These are phyloP conservation scores for Aspergillus pseudonomiae DNA, from an alignment of 2,329 filamentous ascomycete genomes.

Conservation along the genomic window DNA sequence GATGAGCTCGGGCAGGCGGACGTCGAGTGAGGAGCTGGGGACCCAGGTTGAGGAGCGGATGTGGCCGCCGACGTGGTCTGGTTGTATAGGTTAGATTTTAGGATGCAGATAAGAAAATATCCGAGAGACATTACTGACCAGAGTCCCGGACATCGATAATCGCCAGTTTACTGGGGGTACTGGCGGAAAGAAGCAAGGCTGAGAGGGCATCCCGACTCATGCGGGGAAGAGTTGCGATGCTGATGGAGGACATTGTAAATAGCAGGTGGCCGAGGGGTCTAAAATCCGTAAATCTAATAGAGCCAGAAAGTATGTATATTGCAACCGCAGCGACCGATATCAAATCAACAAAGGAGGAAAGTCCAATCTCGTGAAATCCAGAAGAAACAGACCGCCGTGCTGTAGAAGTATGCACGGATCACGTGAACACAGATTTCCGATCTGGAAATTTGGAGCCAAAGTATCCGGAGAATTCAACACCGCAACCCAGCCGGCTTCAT, in stretches of 20 bases:
- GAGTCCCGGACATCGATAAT: constrained; percentile 89
- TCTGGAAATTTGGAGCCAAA: constrained; percentile 13
- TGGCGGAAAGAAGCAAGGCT: constrained; percentile 60
- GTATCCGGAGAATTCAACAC: constrained; percentile 8
- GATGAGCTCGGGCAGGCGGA: constrained; percentile 78
- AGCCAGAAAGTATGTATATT: not conserved
- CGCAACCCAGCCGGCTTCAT: not conserved
- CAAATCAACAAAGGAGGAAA: not conserved
- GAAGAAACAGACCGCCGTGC: not conserved
- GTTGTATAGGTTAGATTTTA: not conserved
- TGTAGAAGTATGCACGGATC: constrained; percentile 6
- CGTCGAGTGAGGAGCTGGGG: constrained; percentile 73
- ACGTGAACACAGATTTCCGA: constrained; percentile 20
- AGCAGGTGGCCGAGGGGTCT: no score
- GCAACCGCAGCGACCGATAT: not conserved
- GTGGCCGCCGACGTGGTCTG: constrained; percentile 89
- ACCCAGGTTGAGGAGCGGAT: constrained; percentile 77
- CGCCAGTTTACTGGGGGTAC: constrained; percentile 57
- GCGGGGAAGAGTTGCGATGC: constrained; percentile 65
- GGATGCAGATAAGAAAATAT: not conserved
- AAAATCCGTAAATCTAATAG: not conserved
- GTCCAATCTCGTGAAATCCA: not conserved
- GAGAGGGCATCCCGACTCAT: constrained; percentile 72
- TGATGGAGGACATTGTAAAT: constrained; percentile 54
- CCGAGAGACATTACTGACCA: constrained; percentile 51